These are phyloP conservation scores for Ascochyta clinopodiicola DNA, from an alignment of 2,329 filamentous ascomycete genomes.

Conservation along the genomic window DNA sequence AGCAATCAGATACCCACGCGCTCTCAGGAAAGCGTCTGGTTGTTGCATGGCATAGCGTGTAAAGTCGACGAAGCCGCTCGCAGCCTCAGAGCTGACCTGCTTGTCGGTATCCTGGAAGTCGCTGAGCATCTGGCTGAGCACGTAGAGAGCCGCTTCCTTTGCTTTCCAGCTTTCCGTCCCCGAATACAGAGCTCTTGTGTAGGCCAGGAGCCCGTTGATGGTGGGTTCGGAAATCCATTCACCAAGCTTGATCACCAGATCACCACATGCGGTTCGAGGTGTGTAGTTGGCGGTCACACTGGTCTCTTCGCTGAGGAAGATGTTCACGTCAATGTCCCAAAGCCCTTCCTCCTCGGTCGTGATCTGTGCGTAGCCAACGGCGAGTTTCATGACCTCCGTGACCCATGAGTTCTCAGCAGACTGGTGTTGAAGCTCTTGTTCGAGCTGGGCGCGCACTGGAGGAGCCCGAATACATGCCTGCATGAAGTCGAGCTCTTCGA, in stretches of 20 bases:
- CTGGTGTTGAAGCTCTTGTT: constrained; percentile 71
- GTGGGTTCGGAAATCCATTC: constrained; percentile 84
- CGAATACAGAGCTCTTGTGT: constrained; percentile 77
- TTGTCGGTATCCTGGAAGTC: constrained; percentile 83
- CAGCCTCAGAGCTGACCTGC: constrained; percentile 71
- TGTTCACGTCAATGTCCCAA: constrained; percentile 95
- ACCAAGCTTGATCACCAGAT: constrained; percentile 88
- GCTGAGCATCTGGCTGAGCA: constrained; percentile 82
- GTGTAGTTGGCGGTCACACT: constrained; percentile 97
- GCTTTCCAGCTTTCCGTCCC: constrained; percentile 63
- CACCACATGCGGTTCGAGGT: constrained; percentile 87
- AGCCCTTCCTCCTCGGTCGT: constrained; percentile 90
- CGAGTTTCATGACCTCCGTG: constrained; percentile 83
- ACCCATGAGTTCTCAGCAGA: constrained; percentile 73
- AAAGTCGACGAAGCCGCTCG: constrained; percentile 78
- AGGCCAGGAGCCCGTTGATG: constrained; percentile 78
- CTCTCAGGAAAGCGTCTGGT: constrained; percentile 78
- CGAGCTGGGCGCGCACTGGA: constrained; percentile 87
- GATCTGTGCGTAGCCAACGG: constrained; percentile 86
- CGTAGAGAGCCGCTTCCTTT: constrained; percentile 82
- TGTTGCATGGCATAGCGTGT: constrained; percentile 77
- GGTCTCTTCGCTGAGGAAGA: constrained; percentile 94
- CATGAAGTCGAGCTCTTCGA: constrained; percentile 94
- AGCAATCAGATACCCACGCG: constrained; percentile 85
- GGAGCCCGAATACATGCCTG: constrained; percentile 88